Evolutionary conservation across 768 basidiomycete species (phyloP), one percentile per base, ranked within the genome.

Genomic region (Tulasnella sp.): DNA sequence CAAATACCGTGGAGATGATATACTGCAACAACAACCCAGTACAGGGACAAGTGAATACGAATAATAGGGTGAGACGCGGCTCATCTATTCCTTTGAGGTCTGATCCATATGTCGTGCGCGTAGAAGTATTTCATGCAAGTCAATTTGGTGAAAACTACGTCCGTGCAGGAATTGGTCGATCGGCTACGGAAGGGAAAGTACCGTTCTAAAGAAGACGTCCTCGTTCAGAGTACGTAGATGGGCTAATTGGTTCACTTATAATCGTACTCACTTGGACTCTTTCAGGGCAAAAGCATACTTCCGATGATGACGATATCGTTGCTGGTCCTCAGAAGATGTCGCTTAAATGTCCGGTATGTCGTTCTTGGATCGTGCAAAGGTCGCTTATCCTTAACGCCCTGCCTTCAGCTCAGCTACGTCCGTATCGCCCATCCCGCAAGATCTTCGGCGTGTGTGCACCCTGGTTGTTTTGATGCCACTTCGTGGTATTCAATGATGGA

Each of bases 401-500:
- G 17, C 6, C 17, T 27, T 27, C 62, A 78, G 93, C 73, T 99
- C 60, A 90, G 88, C 42, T 96, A 86, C 67, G 79, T 83, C 68
- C 86, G 93, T 5, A 81, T 99, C 56, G 73, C 70, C 32, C 84
- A 78, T 0, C 94, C 96, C 6, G 83, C 86, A 67, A 86, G 94
- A 29, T 93, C 96, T 0, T 75, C 72, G n/a, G 74, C 75, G 59
- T 98, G 96, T 65, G 81, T 86, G 35, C 96, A 98, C 69, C 72
- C 86, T 6, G 87, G 92, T 63, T 99, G 96, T 68, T 99, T 98
- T 69, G 96, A 99, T 69, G 92, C 92, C 0, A 76, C 75, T 15
- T 89, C 86, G 37, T 99, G 92, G 92, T 89, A 85, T 65, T 83
- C 84, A 4, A 81, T 94, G 67, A 98, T 96, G 81, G 88, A 94